A percentile compares a stretch with the other conserved stretches of the same genome.
phyloP scores from a whole-genome alignment of 2,329 filamentous ascomycete species.

The Pestalotiopsis sp. region DNA sequence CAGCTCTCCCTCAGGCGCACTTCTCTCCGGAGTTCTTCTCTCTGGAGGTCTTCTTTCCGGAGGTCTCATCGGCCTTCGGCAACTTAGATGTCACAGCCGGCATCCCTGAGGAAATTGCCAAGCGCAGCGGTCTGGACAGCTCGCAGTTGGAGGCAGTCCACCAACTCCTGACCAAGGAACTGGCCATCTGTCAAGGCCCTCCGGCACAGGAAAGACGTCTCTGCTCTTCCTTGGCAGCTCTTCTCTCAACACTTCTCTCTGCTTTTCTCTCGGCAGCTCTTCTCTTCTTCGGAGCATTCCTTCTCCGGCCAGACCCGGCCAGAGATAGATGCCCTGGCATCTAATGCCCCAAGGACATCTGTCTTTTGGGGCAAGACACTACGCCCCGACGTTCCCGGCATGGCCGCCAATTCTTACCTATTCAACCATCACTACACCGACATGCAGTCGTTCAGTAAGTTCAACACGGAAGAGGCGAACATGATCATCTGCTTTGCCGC shows the following conservation, averaged over 20 bases:
- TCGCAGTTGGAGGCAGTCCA: constrained; percentile 71
- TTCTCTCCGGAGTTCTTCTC: too few relatives aligned
- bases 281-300: too few relatives aligned
- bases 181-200: constrained; percentile 86
- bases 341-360: background rate
- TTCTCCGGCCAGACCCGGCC: too few relatives aligned
- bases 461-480: constrained; percentile 70
- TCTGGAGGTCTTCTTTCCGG: too few relatives aligned
- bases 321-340: constrained; percentile 33
- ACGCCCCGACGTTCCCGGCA: constrained; percentile 45
- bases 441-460: constrained; percentile 58
- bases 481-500: constrained; percentile 74
- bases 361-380: constrained; percentile 18
- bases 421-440: constrained; percentile 60
- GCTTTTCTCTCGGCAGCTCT: constrained; percentile 59
- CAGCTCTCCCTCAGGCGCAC: too few relatives aligned
- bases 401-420: constrained; percentile 42
- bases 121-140: constrained; percentile 55
- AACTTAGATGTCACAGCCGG: constrained; percentile 20
- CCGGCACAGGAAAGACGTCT: constrained; percentile 72
- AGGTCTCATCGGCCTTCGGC: too few relatives aligned
- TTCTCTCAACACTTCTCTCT: constrained; percentile 38
- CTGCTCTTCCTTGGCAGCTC: constrained; percentile 34
- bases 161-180: constrained; percentile 67
- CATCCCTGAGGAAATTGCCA: constrained; percentile 24